These are phyloP conservation scores for Apocynum venetum DNA, from an alignment of 257 asterid genomes.

Conservation along the genomic window DNA sequence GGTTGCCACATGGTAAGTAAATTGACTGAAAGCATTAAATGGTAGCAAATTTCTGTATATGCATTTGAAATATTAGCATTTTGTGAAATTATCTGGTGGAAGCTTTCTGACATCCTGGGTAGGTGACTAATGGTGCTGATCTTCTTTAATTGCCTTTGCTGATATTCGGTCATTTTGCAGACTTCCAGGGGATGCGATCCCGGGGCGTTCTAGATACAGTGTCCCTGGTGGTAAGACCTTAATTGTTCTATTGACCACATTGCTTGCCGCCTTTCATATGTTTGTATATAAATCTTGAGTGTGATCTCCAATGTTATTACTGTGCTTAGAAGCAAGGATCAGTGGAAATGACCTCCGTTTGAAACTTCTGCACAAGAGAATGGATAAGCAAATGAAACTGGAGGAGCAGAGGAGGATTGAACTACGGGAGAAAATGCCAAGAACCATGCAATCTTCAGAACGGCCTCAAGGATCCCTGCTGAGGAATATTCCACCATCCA, in stretches of 20 bases:
- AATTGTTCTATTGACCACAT: not conserved
- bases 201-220: constrained; percentile 24
- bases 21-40: not conserved
- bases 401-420: constrained; percentile 34
- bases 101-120: not conserved
- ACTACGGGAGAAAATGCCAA: constrained; percentile 30
- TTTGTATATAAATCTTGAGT: not conserved
- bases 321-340: constrained; percentile 27
- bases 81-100: not conserved
- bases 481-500: constrained; percentile 24
- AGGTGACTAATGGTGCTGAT: not conserved
- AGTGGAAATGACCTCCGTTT: constrained; percentile 54
- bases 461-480: constrained; percentile 21
- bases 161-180: constrained; percentile 23
- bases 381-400: constrained; percentile 34
- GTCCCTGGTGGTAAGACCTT: constrained; percentile 30
- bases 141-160: constrained; percentile 20
- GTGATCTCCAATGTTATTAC: constrained; percentile 11
- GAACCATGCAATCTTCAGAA: constrained; percentile 37
- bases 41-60: not conserved
- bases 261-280: not conserved
- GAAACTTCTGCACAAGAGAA: constrained; percentile 49
- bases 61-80: not conserved
- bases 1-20: not conserved
- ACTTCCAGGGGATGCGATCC: constrained; percentile 30